These are phyloP conservation scores for Amniculicola lignicola DNA, from an alignment of 495 filamentous ascomycete species.

Conservation along the genomic window DNA sequence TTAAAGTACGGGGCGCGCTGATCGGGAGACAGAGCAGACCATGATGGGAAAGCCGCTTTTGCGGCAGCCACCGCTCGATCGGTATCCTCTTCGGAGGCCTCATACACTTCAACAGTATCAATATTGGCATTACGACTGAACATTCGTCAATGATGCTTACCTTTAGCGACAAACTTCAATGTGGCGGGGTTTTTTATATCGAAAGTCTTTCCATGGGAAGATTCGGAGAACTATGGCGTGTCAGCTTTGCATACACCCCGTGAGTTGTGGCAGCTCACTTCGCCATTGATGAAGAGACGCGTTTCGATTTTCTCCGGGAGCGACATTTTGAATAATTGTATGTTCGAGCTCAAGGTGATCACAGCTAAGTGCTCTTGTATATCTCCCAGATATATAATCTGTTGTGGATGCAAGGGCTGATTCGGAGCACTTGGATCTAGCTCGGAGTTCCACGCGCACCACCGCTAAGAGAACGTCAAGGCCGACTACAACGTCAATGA, in stretches of 20 bases:
- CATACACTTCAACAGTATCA: constrained; percentile 43
- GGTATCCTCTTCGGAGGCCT: constrained; percentile 52
- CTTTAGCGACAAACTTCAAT: constrained; percentile 45
- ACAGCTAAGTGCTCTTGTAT: too few relatives aligned
- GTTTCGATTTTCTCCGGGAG: constrained; percentile 32
- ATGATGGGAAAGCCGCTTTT: constrained; percentile 56
- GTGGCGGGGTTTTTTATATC: constrained; percentile 47
- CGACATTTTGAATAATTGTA: too few relatives aligned
- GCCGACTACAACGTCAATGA: too few relatives aligned
- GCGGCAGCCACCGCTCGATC: constrained; percentile 59
- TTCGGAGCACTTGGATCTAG: too few relatives aligned
- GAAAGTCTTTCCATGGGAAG: constrained; percentile 48
- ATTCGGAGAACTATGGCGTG: constrained; percentile 43
- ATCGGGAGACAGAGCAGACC: constrained; percentile 49
- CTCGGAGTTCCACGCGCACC: too few relatives aligned
- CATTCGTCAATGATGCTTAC: constrained; percentile 12
- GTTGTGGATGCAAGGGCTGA: too few relatives aligned
- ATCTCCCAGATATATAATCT: too few relatives aligned
- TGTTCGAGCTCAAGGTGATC: too few relatives aligned
- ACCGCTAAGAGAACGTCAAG: too few relatives aligned
- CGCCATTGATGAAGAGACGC: constrained; percentile 52
- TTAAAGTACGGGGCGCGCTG: constrained; percentile 49
- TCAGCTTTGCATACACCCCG: neutral
- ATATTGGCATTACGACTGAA: neutral
- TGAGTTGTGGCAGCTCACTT: constrained; percentile 35